Base-by-base conservation (phyloP, 371 early-diverging fungal species). In the Mortierella polycephala region DNA sequence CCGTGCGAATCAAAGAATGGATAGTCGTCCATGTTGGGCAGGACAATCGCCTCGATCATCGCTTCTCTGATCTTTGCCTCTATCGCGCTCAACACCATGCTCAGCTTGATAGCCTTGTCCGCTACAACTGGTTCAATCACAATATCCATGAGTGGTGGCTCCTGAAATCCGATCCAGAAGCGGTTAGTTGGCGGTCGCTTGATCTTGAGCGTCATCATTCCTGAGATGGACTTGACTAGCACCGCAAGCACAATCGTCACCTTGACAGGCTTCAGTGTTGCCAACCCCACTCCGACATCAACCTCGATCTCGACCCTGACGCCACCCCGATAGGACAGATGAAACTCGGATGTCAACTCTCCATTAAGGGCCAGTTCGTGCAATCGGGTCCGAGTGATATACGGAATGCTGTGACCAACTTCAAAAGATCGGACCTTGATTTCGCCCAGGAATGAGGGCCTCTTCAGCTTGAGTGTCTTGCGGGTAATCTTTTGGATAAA, bases 11-110 rank as follows among this genome's bases (percentile, higher is more conserved):
- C 85, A 74, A 94, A 95, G 74, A 97, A 96, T 12, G 90, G 88
- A 23, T 90, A 86, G 80, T 96, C 96, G 70, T 97, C 97, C 92
- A 96, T 92, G 70, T 96, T 91, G 18, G 97, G 97, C 69, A 96
- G 67, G 7, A 97, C 94, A 74, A 96, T 84, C 21, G 90, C 90
- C 62, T 93, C 93, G 44, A 88, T 86, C 65, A 97, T 84, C 55
- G 94, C 87, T 44, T 96, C 95, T 62, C 92, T 88, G 50, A 97
- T 91, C 63, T 95, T 89, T 52, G 87, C 83, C 81, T 95, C 93
- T 51, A 97, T 95, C 2, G 95, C 92, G 61, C 91, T 90, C 63
- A 95, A 89, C 11, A 97, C 91, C 63, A 93, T 81, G 6, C 90
- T 88, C 55, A 94, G 89, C 52, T 90, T 92, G 62, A 96, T 87